Conservation (phyloP, 1,284 basidiomycete species). For the Trichosporon sp. region DNA sequence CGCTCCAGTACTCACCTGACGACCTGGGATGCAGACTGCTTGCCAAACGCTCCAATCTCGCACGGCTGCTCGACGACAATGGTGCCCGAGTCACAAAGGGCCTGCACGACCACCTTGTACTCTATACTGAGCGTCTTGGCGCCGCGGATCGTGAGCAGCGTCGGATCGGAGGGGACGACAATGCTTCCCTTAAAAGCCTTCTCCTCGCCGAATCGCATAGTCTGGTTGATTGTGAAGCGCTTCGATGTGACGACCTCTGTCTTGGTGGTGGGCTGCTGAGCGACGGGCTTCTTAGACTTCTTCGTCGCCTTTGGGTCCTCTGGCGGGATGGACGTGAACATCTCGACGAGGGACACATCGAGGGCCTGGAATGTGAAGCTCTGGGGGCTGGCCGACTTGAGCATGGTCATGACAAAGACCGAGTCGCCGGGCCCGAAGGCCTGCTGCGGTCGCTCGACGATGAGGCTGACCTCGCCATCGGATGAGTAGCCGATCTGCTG, state of each 20-base stretch:
- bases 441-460: constrained; percentile 61
- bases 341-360: constrained; percentile 69
- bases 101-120: constrained; percentile 68
- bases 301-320: constrained; percentile 12
- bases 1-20: constrained; percentile 28
- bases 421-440: constrained; percentile 79
- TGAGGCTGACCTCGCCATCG: constrained; percentile 61
- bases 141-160: constrained; percentile 66
- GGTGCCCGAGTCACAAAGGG: constrained; percentile 60
- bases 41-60: constrained; percentile 35
- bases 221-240: background rate
- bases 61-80: constrained; percentile 64
- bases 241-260: constrained; percentile 20
- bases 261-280: constrained; percentile 59
- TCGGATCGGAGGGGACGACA: constrained; percentile 62
- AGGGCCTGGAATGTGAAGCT: constrained; percentile 69
- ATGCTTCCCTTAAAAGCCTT: constrained; percentile 65
- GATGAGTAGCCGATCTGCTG: constrained; percentile 57
- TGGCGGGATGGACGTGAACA: constrained; percentile 47
- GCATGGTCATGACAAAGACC: constrained; percentile 62
- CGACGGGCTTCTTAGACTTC: constrained; percentile 55
- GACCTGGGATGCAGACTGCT: constrained; percentile 34
- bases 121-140: constrained; percentile 74
- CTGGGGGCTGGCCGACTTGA: constrained; percentile 51
- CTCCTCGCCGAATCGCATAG: constrained; percentile 54